phyloP scores from a whole-genome alignment of 2,329 filamentous ascomycete species.

The Penicillium sp. region DNA sequence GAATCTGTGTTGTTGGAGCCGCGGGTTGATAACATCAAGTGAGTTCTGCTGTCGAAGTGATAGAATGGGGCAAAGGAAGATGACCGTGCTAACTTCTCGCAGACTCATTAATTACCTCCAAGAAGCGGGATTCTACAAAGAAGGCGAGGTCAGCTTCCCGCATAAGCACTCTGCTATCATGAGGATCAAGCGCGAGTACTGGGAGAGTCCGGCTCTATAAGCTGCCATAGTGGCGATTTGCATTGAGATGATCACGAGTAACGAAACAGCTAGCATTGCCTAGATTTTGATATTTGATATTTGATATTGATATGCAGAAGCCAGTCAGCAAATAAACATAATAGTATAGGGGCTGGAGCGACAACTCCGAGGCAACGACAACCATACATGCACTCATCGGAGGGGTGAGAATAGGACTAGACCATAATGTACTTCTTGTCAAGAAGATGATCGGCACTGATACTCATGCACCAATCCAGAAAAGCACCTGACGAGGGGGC shows the following conservation, averaged over 20 bases:
- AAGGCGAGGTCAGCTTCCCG: conserved; percentile 80
- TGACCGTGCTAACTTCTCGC: conserved; percentile 11
- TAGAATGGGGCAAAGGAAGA: background rate
- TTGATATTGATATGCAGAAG: background rate
- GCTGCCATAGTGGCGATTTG: background rate
- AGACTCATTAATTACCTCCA: conserved; percentile 71
- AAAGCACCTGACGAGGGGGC: too few relatives aligned
- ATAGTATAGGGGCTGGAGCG: too few relatives aligned
- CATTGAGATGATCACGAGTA: conserved; percentile 11
- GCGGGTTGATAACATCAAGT: conserved; percentile 87
- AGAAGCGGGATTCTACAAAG: conserved; percentile 75
- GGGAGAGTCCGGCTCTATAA: conserved; percentile 66
- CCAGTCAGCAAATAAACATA: too few relatives aligned
- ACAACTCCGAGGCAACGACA: too few relatives aligned
- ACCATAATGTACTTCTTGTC: too few relatives aligned
- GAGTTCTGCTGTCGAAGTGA: conserved; percentile 31
- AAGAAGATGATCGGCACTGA: too few relatives aligned
- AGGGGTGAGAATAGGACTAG: too few relatives aligned
- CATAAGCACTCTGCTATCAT: conserved; percentile 92
- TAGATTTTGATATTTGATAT: background rate
- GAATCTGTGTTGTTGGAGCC: conserved; percentile 84
- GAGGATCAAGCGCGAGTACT: conserved; percentile 73
- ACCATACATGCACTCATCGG: too few relatives aligned
- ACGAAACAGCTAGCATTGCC: conserved; percentile 12
- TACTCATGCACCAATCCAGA: too few relatives aligned